Evolutionary conservation across 495 filamentous ascomycete species (phyloP), one percentile per base, ranked within the genome.

Genomic region (Aspergillus leporis): DNA sequence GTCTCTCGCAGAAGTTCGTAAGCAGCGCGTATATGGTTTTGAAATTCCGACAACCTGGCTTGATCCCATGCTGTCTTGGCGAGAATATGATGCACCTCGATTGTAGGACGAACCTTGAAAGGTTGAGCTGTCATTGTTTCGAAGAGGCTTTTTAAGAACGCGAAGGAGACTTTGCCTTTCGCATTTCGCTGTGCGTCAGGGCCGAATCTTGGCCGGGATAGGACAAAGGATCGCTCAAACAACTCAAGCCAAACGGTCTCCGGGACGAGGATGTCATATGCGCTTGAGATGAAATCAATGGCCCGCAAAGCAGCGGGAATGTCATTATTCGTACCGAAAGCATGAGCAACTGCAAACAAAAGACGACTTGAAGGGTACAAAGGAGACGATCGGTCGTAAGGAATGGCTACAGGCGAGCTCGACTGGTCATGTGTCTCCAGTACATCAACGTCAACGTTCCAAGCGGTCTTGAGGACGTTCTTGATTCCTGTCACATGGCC

Each of bases 191-290:
- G 41, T 12, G 47, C 58, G 25, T 67, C 57, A 6, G 38, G 48
- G 8, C 68, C 60, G 23, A 61, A 61, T 50, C 69, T 64, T 28
- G 55, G 55, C 43, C 69, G 61, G 28, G 80, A 70, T 16, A 85
- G 66, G 12, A 84, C 74, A 62, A 78, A 90, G 3, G 85, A 79
- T 71, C 86, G 81, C 55, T 85, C 76, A 25, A 90, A 71, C 9
- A 90, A 64, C 45, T 85, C 78, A 4, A 62, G 59, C 87, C 87
- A 90, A 18, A 81, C 72, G 12, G 71, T 59, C 5, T 58, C 30
- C 1, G 80, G 59, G 54, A 90, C 79, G 0, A 61, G 32, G 16
- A 90, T 61, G 0, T 75, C 56, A 69, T 87, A 90, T 12, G 78
- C 72, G 0, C 73, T 70, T 0, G 87, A 80, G 18, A 90, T 66